phyloP scores from a whole-genome alignment of 208 protist species.

The Leishmania martiniquensis region DNA sequence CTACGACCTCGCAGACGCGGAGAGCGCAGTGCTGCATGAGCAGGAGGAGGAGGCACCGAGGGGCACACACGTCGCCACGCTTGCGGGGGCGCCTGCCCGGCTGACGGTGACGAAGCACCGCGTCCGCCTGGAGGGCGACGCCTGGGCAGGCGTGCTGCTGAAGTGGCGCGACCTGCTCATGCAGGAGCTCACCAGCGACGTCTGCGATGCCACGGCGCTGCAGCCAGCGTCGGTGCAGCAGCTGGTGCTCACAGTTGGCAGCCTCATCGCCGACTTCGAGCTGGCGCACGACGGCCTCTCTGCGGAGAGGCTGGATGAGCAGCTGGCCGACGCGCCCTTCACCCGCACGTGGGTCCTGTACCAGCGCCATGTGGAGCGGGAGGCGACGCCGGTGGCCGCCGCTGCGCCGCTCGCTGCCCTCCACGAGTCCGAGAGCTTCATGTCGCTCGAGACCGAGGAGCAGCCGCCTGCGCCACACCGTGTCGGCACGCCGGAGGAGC shows the following conservation, averaged over 20 bases:
- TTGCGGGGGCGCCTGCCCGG: background rate
- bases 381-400: too few relatives aligned
- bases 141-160: slow-evolving; percentile 39
- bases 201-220: slow-evolving; percentile 29
- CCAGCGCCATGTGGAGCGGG: background rate
- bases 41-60: too few relatives aligned
- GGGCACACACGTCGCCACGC: too few relatives aligned
- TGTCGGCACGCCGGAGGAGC: too few relatives aligned
- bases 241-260: slow-evolving; percentile 22
- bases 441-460: too few relatives aligned
- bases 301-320: slow-evolving; percentile 22
- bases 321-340: slow-evolving; percentile 15
- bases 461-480: too few relatives aligned
- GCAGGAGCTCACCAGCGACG: slow-evolving; percentile 43
- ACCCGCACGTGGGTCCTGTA: slow-evolving; percentile 26
- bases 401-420: too few relatives aligned
- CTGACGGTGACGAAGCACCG: slow-evolving; percentile 33
- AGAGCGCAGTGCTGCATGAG: too few relatives aligned
- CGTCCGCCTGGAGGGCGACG: slow-evolving; percentile 40
- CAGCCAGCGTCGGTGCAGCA: slow-evolving; percentile 3
- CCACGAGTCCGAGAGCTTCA: too few relatives aligned
- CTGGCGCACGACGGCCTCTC: slow-evolving; percentile 20
- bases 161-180: slow-evolving; percentile 29
- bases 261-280: slow-evolving; percentile 29
- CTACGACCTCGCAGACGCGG: too few relatives aligned